Percentiles rank a stretch among this genome's conserved stretches.
These are phyloP conservation scores for Euclidium syriacum DNA, from an alignment of 345 rosid genomes.

Conservation along the genomic window DNA sequence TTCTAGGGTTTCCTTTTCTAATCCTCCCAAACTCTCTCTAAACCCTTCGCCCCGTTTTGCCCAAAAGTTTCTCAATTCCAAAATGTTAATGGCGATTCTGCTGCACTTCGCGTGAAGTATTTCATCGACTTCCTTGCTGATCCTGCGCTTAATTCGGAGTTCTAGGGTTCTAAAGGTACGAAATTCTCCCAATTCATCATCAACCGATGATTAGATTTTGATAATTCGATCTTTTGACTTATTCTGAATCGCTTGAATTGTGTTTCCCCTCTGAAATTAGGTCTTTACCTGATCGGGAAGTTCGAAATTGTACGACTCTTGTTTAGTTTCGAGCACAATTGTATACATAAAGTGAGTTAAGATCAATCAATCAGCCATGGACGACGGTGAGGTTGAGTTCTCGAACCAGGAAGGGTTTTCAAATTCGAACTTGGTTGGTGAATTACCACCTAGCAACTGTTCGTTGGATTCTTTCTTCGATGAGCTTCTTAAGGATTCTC, in stretches of 20 bases:
- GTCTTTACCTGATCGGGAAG: not conserved
- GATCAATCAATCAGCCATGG: constrained; percentile 38
- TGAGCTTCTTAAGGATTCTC: constrained; percentile 59
- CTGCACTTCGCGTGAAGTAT: not conserved
- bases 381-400: constrained; percentile 86
- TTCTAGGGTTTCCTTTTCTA: constrained; percentile 5
- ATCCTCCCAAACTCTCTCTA: not conserved
- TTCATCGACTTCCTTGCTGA: not conserved
- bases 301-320: not conserved
- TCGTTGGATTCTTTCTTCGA: constrained; percentile 72
- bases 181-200: not conserved
- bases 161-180: not conserved
- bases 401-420: constrained; percentile 62
- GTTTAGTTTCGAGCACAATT: not conserved
- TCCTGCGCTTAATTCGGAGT: not conserved
- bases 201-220: not conserved
- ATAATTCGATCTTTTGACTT: not conserved
- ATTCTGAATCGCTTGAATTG: not conserved
- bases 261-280: not conserved
- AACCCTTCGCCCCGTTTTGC: constrained; percentile 10
- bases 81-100: not conserved
- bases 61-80: not conserved
- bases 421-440: constrained; percentile 36
- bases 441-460: constrained; percentile 35
- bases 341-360: not conserved